Evolutionary conservation across 352 stramenopile genomes (phyloP).

Genomic region (Globisporangium nagaii): DNA sequence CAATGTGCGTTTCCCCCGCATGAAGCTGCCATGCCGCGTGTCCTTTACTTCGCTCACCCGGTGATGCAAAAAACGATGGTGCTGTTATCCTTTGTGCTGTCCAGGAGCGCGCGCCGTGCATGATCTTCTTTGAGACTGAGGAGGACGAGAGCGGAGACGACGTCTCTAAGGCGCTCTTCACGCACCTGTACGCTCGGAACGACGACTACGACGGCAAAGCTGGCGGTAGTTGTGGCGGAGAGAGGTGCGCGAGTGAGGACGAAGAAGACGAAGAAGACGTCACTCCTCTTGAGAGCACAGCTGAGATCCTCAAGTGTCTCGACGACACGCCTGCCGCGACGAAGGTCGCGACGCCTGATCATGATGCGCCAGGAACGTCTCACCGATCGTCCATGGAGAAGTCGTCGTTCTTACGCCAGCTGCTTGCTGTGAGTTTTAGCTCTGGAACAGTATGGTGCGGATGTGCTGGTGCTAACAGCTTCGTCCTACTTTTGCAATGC

Average conservation of each 20-base stretch:
- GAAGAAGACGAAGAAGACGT: constrained; percentile 8
- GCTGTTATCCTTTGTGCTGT: no score
- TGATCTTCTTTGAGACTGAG: constrained; percentile 69
- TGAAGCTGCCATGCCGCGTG: no score
- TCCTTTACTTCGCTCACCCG: no score
- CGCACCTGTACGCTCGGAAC: constrained; percentile 35
- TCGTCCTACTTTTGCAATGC: not conserved
- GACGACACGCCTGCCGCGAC: not conserved
- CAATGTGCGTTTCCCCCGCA: no score
- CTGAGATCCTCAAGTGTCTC: constrained; percentile 14
- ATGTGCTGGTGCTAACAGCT: not conserved
- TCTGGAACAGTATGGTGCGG: no score
- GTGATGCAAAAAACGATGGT: no score
- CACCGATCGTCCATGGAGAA: not conserved
- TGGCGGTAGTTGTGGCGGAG: no score
- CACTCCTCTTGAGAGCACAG: not conserved
- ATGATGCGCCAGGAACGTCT: not conserved
- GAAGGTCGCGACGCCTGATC: not conserved
- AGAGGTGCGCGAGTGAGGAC: not conserved
- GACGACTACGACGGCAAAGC: constrained; percentile 20
- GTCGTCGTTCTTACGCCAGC: constrained; percentile 1
- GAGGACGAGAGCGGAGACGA: constrained; percentile 36
- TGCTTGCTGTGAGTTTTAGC: constrained; percentile 1
- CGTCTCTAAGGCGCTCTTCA: constrained; percentile 62
- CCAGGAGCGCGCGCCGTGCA: constrained; percentile 67